These are phyloP conservation scores for Sextonia rubra DNA, from an alignment of 164 flowering plant species.

Conservation along the genomic window DNA sequence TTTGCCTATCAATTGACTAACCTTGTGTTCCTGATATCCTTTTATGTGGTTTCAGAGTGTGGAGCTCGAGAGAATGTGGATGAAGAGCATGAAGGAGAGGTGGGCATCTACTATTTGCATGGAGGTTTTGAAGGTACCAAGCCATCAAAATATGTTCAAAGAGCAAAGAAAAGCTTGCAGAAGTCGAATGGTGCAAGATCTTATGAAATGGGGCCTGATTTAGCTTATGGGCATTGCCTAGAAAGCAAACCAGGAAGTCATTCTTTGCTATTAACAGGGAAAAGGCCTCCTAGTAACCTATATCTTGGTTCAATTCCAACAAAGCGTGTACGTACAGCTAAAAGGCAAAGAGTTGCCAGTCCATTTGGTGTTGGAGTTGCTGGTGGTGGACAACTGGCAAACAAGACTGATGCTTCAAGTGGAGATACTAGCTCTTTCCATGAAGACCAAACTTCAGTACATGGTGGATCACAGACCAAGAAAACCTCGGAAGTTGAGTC, in stretches of 20 bases:
- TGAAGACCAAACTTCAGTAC: conserved; percentile 81
- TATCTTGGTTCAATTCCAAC: conserved; percentile 76
- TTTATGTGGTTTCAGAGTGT: conserved; percentile 29
- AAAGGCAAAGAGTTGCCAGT: conserved; percentile 77
- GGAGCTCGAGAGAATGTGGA: conserved; percentile 49
- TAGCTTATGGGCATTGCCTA: conserved; percentile 41
- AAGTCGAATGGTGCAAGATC: conserved; percentile 43
- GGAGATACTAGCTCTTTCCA: conserved; percentile 94
- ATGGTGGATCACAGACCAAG: conserved; percentile 58
- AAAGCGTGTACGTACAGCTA: conserved; percentile 87
- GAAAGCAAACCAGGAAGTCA: conserved; percentile 44
- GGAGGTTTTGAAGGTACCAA: conserved; percentile 53
- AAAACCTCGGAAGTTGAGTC: conserved; percentile 80
- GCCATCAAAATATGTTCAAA: conserved; percentile 49
- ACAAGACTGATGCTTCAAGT: conserved; percentile 86
- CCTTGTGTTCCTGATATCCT: conserved; percentile 10
- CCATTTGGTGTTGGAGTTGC: conserved; percentile 48
- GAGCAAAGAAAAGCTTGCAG: conserved; percentile 42
- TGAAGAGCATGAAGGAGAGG: conserved; percentile 83
- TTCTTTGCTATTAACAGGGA: conserved; percentile 39
- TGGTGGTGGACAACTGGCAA: conserved; percentile 39
- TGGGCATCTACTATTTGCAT: conserved; percentile 49
- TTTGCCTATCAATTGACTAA: not conserved
- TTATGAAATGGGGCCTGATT: conserved; percentile 49
- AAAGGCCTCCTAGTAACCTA: conserved; percentile 56